Conservation (phyloP, 352 stramenopile species). For the Phytophthora litchii region DNA sequence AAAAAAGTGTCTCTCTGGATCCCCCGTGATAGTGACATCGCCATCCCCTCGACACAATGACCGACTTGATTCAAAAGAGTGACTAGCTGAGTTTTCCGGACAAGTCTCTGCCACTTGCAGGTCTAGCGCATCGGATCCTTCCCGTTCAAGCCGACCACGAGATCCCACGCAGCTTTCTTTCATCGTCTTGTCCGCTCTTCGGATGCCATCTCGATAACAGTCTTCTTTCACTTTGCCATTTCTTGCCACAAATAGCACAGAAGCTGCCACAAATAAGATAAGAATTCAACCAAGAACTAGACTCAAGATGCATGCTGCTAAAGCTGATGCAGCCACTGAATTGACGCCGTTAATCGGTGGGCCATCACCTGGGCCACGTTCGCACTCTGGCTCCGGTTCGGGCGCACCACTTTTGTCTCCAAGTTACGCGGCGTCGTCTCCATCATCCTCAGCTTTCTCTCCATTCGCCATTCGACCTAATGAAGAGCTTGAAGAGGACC, state of each 20-base stretch:
- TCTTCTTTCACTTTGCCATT: background rate
- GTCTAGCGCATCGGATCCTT: background rate
- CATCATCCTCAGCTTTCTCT: slow-evolving; percentile 47
- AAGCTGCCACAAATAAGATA: background rate
- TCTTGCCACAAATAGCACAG: slow-evolving; percentile 7
- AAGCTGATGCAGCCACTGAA: slow-evolving; percentile 42
- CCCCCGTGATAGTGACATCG: background rate
- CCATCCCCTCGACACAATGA: background rate
- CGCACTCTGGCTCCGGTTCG: slow-evolving; percentile 6
- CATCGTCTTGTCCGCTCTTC: background rate
- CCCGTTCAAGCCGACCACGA: background rate
- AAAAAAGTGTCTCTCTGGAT: background rate
- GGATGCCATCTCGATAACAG: slow-evolving; percentile 18
- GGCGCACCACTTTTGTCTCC: slow-evolving; percentile 44
- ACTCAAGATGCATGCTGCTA: slow-evolving; percentile 23
- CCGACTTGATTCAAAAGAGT: background rate
- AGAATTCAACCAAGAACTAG: background rate
- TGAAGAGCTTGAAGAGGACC: slow-evolving; percentile 9
- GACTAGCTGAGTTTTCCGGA: background rate
- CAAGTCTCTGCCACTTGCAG: slow-evolving; percentile 6
- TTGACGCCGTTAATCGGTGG: slow-evolving; percentile 61
- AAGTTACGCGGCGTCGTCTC: slow-evolving; percentile 51
- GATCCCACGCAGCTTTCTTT: background rate
- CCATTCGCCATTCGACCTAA: slow-evolving; percentile 34
- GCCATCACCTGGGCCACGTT: slow-evolving; percentile 1